Evolutionary conservation across 179 eudicot species (phyloP), one percentile per base, ranked within the genome.

Genomic region (Patellifolia procumbens): DNA sequence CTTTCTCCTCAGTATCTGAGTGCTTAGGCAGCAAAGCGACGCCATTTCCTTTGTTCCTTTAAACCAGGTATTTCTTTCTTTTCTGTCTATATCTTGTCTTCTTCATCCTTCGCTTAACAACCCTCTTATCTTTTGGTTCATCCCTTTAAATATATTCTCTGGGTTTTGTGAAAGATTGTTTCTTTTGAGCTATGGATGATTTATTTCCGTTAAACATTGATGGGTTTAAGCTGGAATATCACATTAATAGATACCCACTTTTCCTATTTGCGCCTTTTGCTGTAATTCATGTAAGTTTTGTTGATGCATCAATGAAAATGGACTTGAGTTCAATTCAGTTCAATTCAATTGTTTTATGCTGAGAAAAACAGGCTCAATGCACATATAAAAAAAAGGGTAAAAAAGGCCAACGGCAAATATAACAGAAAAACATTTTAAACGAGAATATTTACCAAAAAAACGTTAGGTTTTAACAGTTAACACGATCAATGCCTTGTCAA

Each of bases 241-340:
- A 49, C 29, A 70, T 49, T 19, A 24, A 70, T 46, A 70, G 22
- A 46, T 70, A 28, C 73, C 43, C 60, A 20, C 59, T 49, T 69
- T 48, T 43, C 31, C 9, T 16, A 49, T 69, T 28, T 63, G 43
- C 43, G 24, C 17, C 19, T 31, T 15, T 68, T 15, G 5, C 46
- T 68, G 37, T 28, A 28, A 45, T 28, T 68, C 2, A 28, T 68
- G 45, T 34, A 63, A 61, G 35, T 29, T 61, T 61, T 61, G 19
- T 61, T 61, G 66, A 29, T 7, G 16, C 3, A 31, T 61, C 1
- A 4, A 37, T 37, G 42, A 1, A 37, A n/a, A n/a, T n/a, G n/a
- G n/a, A n/a, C n/a, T n/a, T n/a, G n/a, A n/a, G n/a, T n/a, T n/a
- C n/a, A n/a, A n/a, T n/a, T n/a, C n/a, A n/a, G n/a, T n/a, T n/a